Evolutionary conservation across 176 grass and related monocot species (phyloP).

Genomic region (Carex cristatella): DNA sequence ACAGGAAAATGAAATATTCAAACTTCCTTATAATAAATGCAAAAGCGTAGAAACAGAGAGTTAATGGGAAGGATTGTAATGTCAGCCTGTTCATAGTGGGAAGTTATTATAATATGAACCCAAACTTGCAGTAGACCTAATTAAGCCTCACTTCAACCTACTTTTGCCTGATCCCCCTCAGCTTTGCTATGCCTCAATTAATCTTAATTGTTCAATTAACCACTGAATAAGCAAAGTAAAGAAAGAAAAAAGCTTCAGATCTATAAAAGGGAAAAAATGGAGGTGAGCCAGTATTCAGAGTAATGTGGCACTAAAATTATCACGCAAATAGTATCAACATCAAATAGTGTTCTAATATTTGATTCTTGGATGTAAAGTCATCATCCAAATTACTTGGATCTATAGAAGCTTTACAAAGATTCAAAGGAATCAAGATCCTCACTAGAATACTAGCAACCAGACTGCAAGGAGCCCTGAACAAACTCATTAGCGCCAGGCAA

Average conservation of each 20-base stretch:
- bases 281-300: background rate
- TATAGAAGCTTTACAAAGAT: too few species aligned
- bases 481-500: too few species aligned
- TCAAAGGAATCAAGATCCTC: too few species aligned
- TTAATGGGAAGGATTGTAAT: background rate
- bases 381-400: background rate
- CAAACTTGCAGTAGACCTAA: background rate
- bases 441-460: too few species aligned
- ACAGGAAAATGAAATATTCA: too few species aligned
- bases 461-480: too few species aligned
- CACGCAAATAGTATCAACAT: background rate
- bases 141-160: background rate
- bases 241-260: background rate
- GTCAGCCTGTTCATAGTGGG: background rate
- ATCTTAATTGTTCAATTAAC: background rate
- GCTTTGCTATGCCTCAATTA: background rate
- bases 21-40: background rate
- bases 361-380: background rate
- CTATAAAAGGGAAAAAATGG: background rate
- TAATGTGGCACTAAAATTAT: background rate
- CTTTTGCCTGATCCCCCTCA: background rate
- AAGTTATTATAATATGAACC: too few species aligned
- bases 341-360: background rate
- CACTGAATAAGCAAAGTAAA: background rate
- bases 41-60: background rate